These are phyloP conservation scores for Cyphellophora attinorum DNA, from an alignment of 2,329 filamentous ascomycete species.

Conservation along the genomic window DNA sequence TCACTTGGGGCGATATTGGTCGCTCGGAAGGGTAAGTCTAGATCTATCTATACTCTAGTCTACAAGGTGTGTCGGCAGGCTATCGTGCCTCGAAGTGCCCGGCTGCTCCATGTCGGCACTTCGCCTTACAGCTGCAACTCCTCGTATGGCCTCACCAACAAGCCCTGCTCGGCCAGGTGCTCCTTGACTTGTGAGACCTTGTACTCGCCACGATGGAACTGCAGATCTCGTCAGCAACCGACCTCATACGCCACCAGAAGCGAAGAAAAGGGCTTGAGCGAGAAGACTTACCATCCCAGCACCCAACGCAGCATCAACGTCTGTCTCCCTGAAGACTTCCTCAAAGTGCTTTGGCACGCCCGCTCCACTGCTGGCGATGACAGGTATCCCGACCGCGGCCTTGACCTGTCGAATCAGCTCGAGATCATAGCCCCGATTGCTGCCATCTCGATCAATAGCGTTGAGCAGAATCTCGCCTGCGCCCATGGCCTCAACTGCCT, in stretches of 20 bases:
- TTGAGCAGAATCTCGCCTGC: slow-evolving; percentile 90
- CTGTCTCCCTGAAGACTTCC: slow-evolving; percentile 78
- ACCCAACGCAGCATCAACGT: slow-evolving; percentile 83
- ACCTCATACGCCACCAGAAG: too few relatives aligned
- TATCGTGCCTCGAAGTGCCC: too few relatives aligned
- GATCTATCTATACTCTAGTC: too few relatives aligned
- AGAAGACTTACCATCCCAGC: slow-evolving; percentile 66
- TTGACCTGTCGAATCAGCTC: slow-evolving; percentile 89
- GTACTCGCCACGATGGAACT: slow-evolving; percentile 91
- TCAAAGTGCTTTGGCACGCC: slow-evolving; percentile 80
- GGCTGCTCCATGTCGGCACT: too few relatives aligned
- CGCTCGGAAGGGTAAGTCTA: too few relatives aligned
- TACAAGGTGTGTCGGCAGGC: too few relatives aligned
- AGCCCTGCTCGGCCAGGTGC: slow-evolving; percentile 58
- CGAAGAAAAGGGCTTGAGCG: background rate
- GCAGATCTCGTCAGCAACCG: background rate
- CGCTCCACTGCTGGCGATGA: slow-evolving; percentile 89
- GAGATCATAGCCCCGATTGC: slow-evolving; percentile 86
- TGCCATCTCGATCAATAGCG: slow-evolving; percentile 95
- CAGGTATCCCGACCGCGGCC: slow-evolving; percentile 74
- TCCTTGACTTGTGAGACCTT: slow-evolving; percentile 93
- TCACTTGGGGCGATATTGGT: too few relatives aligned
- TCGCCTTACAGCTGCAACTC: slow-evolving; percentile 23
- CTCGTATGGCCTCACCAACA: slow-evolving; percentile 74
- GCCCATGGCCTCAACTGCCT: slow-evolving; percentile 91